These are phyloP conservation scores for Aureobasidium sp. DNA, from an alignment of 2,329 filamentous ascomycete genomes.

Conservation along the genomic window DNA sequence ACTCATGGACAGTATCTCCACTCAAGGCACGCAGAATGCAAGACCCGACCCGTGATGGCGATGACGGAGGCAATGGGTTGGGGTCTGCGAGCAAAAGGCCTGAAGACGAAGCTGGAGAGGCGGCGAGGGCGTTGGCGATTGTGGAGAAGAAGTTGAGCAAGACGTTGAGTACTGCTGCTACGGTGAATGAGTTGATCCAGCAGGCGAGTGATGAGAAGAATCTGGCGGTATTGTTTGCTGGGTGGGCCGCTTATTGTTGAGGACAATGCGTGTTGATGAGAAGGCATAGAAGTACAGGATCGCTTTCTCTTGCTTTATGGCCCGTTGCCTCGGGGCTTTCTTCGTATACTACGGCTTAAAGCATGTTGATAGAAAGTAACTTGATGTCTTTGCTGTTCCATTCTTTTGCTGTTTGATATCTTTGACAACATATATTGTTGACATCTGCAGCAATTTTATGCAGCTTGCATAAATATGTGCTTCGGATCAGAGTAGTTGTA, in stretches of 20 bases:
- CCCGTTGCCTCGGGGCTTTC: too few species aligned
- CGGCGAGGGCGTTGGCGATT: slow-evolving; percentile 81
- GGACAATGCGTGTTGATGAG: too few species aligned
- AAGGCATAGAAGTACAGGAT: too few species aligned
- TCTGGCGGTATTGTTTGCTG: slow-evolving; percentile 70
- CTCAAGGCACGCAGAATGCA: slow-evolving; percentile 58
- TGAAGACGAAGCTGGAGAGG: slow-evolving; percentile 60
- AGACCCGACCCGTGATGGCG: slow-evolving; percentile 47
- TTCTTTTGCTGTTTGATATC: too few species aligned
- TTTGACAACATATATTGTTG: too few species aligned
- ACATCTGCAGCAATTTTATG: too few species aligned
- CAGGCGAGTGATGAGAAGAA: slow-evolving; percentile 91
- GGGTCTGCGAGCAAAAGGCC: slow-evolving; percentile 14
- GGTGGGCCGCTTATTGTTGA: slow-evolving; percentile 13
- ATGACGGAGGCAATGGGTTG: neutral
- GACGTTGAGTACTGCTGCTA: slow-evolving; percentile 85
- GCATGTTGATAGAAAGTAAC: too few species aligned
- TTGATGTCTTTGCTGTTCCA: too few species aligned
- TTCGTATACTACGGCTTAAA: too few species aligned
- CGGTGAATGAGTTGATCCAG: slow-evolving; percentile 94
- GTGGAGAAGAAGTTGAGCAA: slow-evolving; percentile 95
- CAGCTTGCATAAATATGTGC: too few species aligned
- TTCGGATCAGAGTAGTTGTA: too few species aligned
- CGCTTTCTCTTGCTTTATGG: too few species aligned
- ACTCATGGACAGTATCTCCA: slow-evolving; percentile 85